Conservation (phyloP, 106 monocot species). For the Hemerocallis citrina region DNA sequence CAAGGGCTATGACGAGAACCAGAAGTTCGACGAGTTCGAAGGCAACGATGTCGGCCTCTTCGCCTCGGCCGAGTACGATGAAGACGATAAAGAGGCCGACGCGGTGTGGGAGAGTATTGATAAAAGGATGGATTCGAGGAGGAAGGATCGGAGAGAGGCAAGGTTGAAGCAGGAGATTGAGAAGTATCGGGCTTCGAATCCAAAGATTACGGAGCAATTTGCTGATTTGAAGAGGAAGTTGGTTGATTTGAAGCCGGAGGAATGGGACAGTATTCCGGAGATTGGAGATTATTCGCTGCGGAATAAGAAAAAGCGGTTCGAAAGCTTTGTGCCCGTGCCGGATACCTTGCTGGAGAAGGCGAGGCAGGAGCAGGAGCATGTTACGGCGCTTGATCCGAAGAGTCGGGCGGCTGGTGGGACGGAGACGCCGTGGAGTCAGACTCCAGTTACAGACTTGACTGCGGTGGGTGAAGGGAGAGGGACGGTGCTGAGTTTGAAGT, state of each 20-base stretch:
- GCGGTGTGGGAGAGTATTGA: constrained; percentile 96
- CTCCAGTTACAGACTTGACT: constrained; percentile 88
- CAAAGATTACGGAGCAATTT: constrained; percentile 97
- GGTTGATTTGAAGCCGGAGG: constrained; percentile 49
- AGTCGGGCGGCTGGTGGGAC: constrained; percentile 80
- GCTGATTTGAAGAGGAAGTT: constrained; percentile 93
- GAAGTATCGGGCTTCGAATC: constrained; percentile 94
- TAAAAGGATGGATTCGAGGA: constrained; percentile 73
- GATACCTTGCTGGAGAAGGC: constrained; percentile 96
- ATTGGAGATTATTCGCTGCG: constrained; percentile 87
- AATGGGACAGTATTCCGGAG: constrained; percentile 98
- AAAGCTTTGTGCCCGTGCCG: constrained; percentile 96
- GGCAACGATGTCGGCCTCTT: constrained; percentile 95
- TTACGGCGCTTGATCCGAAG: constrained; percentile 88
- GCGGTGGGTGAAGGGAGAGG: constrained; percentile 96
- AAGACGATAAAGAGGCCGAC: constrained; percentile 95
- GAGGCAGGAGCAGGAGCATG: constrained; percentile 92
- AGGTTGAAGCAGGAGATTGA: constrained; percentile 94
- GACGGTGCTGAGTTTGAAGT: constrained; percentile 83
- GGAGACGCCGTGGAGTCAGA: constrained; percentile 91
- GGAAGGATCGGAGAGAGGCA: constrained; percentile 88
- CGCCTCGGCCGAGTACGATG: constrained; percentile 95
- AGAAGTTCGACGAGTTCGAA: constrained; percentile 99
- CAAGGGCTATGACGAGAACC: constrained; percentile 97
- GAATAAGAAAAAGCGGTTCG: constrained; percentile 98